These are phyloP conservation scores for Urostyla sp. DNA, from an alignment of 73 alveolate genomes.

Conservation along the genomic window DNA sequence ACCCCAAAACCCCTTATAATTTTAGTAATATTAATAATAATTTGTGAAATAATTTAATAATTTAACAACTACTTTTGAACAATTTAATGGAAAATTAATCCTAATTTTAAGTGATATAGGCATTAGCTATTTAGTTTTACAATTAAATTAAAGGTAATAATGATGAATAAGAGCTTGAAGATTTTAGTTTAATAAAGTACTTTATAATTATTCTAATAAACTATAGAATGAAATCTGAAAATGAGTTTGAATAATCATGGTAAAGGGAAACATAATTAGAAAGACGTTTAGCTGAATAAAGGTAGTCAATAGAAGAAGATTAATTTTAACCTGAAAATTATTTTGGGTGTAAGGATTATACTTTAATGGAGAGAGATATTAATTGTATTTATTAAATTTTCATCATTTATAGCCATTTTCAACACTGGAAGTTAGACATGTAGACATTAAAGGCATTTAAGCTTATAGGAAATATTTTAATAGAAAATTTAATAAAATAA, in stretches of 20 bases:
- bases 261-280: background rate
- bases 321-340: background rate
- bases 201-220: background rate
- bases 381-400: background rate
- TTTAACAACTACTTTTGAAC: background rate
- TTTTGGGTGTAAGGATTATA: background rate
- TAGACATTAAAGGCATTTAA: no score
- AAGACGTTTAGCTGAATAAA: background rate
- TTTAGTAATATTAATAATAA: background rate
- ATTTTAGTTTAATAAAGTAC: background rate
- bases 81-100: background rate
- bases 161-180: background rate
- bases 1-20: constrained; percentile 47
- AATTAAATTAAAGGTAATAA: no score
- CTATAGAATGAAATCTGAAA: background rate
- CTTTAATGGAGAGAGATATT: background rate
- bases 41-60: background rate
- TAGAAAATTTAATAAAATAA: no score
- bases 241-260: background rate
- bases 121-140: no score
- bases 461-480: no score
- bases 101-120: background rate
- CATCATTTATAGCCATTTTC: no score
- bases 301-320: background rate
- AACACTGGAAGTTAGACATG: no score